phyloP scores from a whole-genome alignment of 2,329 filamentous ascomycete species.

The Penicillium sp. region DNA sequence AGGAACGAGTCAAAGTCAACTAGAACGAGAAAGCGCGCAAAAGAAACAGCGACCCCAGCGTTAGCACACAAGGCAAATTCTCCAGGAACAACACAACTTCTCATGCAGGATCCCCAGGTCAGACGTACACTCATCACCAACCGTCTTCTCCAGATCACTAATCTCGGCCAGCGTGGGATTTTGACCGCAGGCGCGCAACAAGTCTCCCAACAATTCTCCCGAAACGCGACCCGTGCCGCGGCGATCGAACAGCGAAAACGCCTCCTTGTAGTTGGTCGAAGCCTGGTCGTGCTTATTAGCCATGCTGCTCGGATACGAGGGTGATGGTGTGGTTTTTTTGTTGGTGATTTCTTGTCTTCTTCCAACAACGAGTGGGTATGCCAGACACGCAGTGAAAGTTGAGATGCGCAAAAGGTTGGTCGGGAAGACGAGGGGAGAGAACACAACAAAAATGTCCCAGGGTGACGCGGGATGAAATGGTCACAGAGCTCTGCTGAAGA shows the following conservation, averaged over 20 bases:
- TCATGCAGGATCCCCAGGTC: too few relatives aligned
- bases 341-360: too few relatives aligned
- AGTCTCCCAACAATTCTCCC: conserved; percentile 80
- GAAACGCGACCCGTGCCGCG: conserved; percentile 90
- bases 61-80: too few relatives aligned
- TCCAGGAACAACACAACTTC: background rate
- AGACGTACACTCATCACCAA: conserved; percentile 86
- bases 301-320: conserved; percentile 7
- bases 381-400: too few relatives aligned
- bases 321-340: background rate
- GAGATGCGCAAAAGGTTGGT: background rate
- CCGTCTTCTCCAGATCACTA: conserved; percentile 78
- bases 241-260: conserved; percentile 99
- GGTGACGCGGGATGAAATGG: background rate
- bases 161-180: conserved; percentile 96
- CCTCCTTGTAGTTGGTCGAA: conserved; percentile 99
- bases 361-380: too few relatives aligned
- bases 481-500: too few relatives aligned
- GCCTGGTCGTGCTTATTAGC: conserved; percentile 46
- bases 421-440: background rate
- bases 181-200: conserved; percentile 93
- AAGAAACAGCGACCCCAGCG: too few relatives aligned
- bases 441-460: background rate
- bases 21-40: conserved; percentile 32
- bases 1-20: conserved; percentile 98